Evolutionary conservation across 257 asterid species (phyloP).

Genomic region (Solanum bulbocastanum): DNA sequence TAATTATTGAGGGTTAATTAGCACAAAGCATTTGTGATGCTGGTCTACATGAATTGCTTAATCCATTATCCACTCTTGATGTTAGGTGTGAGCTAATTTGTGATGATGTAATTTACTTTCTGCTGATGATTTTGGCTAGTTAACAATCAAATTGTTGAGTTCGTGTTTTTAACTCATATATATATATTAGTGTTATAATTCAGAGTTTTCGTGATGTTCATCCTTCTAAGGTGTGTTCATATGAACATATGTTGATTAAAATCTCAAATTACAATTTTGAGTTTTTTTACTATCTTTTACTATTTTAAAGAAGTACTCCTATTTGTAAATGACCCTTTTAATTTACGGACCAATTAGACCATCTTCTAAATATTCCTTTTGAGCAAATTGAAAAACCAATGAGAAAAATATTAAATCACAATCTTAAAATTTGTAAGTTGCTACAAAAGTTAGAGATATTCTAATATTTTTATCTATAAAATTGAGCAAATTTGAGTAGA

Average conservation of each 20-base stretch:
- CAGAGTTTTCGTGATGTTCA: background rate
- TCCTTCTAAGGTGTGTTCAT: background rate
- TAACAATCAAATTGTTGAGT: background rate
- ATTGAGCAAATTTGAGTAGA: background rate
- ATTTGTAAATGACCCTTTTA: background rate
- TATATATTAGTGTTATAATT: background rate
- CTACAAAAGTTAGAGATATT: background rate
- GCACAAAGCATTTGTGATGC: background rate
- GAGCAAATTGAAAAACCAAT: too few relatives aligned
- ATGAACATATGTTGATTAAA: background rate
- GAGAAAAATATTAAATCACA: too few relatives aligned
- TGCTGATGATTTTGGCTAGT: background rate
- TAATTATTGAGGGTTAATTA: background rate
- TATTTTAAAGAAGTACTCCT: background rate
- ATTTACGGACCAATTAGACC: background rate
- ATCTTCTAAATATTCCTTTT: too few relatives aligned
- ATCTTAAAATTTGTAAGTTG: background rate
- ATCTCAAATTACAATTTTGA: background rate
- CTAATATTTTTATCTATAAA: background rate
- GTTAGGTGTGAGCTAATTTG: background rate
- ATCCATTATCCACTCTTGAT: background rate
- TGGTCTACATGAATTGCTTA: background rate
- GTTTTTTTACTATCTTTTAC: background rate
- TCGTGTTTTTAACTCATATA: background rate
- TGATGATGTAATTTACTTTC: background rate